phyloP scores from a whole-genome alignment of 2,329 filamentous ascomycete species.

The Sporothrix schenckii region DNA sequence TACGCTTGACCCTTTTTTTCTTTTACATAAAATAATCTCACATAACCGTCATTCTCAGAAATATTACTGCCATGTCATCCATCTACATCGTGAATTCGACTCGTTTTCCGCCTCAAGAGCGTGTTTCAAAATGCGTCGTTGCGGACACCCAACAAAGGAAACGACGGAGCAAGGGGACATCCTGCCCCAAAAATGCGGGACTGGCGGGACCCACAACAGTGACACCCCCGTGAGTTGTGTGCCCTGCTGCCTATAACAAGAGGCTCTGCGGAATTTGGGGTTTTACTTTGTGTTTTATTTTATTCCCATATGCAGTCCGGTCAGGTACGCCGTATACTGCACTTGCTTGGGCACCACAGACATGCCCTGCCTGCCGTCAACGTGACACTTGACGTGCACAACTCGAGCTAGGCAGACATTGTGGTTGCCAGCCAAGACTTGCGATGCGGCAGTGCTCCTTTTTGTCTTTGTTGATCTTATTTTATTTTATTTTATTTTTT shows the following conservation, averaged over 20 bases:
- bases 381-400: not conserved
- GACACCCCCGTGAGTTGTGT: not conserved
- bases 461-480: no score
- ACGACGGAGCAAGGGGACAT: not conserved
- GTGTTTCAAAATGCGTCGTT: not conserved
- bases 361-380: not conserved
- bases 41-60: no score
- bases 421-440: not conserved
- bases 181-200: not conserved
- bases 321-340: not conserved
- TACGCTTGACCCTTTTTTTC: no score
- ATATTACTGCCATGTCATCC: no score
- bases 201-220: constrained; percentile 9
- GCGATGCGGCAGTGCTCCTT: not conserved
- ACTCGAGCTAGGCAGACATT: constrained; percentile 17
- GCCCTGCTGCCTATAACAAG: constrained; percentile 23
- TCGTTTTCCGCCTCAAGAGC: not conserved
- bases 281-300: constrained; percentile 5
- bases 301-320: not conserved
- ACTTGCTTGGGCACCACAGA: no score
- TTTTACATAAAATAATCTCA: no score
- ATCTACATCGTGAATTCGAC: no score
- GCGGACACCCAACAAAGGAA: not conserved
- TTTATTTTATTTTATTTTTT: not conserved
- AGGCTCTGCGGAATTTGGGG: constrained; percentile 13